A percentile compares a stretch with the other conserved stretches of the same genome.
Conservation (phyloP, 2,329 filamentous ascomycete genomes). For the Fusarium foetens region DNA sequence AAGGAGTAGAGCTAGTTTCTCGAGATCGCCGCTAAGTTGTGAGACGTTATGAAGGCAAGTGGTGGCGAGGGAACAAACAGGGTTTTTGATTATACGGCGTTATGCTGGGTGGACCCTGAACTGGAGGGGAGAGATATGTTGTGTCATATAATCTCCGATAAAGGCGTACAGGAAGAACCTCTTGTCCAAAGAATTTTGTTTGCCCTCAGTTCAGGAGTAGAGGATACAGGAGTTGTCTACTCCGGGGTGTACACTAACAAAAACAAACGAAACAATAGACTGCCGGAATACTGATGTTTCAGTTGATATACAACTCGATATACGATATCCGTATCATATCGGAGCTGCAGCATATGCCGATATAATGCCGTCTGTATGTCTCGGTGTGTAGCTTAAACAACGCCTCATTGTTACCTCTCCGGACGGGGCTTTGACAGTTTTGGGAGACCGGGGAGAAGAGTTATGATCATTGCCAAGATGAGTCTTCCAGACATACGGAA, state of each 20-base stretch:
- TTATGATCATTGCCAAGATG: not conserved
- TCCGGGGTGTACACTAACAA: not conserved
- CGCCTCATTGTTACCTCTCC: slow-evolving; percentile 63
- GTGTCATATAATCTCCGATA: slow-evolving; percentile 49
- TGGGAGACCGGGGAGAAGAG: slow-evolving; percentile 64
- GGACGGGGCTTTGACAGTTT: slow-evolving; percentile 60
- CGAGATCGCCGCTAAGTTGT: slow-evolving; percentile 45
- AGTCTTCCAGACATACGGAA: slow-evolving; percentile 53
- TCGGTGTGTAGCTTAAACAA: slow-evolving; percentile 65
- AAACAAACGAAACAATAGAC: not conserved
- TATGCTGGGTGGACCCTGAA: slow-evolving; percentile 54
- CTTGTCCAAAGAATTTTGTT: no score
- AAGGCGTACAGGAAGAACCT: slow-evolving; percentile 31
- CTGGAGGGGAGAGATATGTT: slow-evolving; percentile 51
- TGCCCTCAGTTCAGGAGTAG: not conserved
- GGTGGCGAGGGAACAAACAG: slow-evolving; percentile 52
- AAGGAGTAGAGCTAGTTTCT: slow-evolving; percentile 53
- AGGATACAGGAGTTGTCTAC: not conserved
- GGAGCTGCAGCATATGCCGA: not conserved
- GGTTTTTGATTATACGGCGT: slow-evolving; percentile 22
- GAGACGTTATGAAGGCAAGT: slow-evolving; percentile 54
- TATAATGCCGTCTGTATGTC: slow-evolving; percentile 23
- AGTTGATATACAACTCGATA: not conserved
- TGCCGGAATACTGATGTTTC: not conserved
- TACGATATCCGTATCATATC: not conserved